These are phyloP conservation scores for Vicia faba DNA, from an alignment of 306 rosid genomes.

Conservation along the genomic window DNA sequence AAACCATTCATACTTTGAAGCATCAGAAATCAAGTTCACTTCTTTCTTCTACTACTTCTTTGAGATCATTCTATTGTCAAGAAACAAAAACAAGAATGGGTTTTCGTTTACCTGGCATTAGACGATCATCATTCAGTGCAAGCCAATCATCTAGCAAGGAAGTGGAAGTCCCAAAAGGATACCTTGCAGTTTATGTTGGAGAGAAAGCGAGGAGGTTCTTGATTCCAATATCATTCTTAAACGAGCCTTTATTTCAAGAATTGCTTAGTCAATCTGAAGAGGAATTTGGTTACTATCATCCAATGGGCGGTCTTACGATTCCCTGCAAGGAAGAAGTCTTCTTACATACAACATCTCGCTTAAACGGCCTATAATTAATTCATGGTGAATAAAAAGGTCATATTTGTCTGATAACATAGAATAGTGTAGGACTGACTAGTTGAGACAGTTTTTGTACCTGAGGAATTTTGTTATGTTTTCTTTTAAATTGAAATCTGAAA, in stretches of 20 bases:
- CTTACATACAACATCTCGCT: constrained; percentile 35
- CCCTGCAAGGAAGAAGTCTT: constrained; percentile 27
- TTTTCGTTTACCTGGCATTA: constrained; percentile 22
- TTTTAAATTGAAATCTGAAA: neutral
- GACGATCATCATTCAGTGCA: constrained; percentile 30
- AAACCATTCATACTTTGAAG: neutral
- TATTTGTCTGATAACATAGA: neutral
- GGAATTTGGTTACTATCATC: too few relatives aligned
- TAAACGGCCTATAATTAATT: constrained; percentile 15
- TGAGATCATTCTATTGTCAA: too few relatives aligned
- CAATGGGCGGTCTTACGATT: too few relatives aligned
- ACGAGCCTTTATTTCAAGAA: too few relatives aligned
- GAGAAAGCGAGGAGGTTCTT: too few relatives aligned
- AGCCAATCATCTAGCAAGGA: constrained; percentile 9
- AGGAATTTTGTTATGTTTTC: constrained; percentile 13
- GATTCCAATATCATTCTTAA: too few relatives aligned
- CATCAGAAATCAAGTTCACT: neutral
- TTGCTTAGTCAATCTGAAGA: too few relatives aligned
- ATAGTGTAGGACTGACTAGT: neutral
- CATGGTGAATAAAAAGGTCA: neutral
- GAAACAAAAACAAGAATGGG: too few relatives aligned
- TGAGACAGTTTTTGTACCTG: constrained; percentile 13
- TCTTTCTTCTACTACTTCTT: neutral
- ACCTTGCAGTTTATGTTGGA: too few relatives aligned
- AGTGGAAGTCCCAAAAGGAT: too few relatives aligned